These are phyloP conservation scores for Pseudogymnoascus verrucosus DNA, from an alignment of 2,329 filamentous ascomycete genomes.

Conservation along the genomic window DNA sequence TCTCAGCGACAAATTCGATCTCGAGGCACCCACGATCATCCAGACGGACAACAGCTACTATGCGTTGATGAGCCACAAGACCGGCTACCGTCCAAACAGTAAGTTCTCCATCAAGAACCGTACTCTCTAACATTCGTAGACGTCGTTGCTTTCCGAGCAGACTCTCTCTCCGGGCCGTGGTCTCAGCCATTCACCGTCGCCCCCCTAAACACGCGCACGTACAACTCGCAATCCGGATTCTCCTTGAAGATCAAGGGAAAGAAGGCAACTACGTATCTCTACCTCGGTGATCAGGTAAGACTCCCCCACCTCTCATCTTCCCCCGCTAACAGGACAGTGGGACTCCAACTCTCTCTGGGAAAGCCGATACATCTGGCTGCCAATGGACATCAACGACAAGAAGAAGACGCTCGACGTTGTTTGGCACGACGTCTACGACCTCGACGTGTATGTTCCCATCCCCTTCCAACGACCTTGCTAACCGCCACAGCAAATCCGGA, in stretches of 20 bases:
- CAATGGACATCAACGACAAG: constrained; percentile 42
- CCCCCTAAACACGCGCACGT: constrained; percentile 43
- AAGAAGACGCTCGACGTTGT: constrained; percentile 41
- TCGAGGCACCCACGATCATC: constrained; percentile 52
- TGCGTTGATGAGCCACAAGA: constrained; percentile 55
- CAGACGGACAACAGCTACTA: constrained; percentile 54
- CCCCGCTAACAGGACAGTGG: constrained; percentile 29
- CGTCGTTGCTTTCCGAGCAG: constrained; percentile 47
- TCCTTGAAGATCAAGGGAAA: constrained; percentile 39
- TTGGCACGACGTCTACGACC: constrained; percentile 50
- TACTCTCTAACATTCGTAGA: constrained; percentile 25
- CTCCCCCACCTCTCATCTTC: neutral
- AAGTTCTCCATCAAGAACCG: neutral
- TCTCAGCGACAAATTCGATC: constrained; percentile 43
- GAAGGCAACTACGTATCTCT: constrained; percentile 30
- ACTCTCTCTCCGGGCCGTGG: constrained; percentile 43
- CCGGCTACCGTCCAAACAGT: constrained; percentile 54
- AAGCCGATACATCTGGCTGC: constrained; percentile 49
- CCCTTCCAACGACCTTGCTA: neutral
- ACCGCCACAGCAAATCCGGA: constrained; percentile 33
- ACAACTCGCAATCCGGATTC: constrained; percentile 46
- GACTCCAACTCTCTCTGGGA: constrained; percentile 50
- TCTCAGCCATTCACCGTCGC: constrained; percentile 46
- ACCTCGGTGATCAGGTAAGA: neutral
- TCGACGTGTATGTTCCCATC: constrained; percentile 34